Evolutionary conservation across 805 yeast genomes (phyloP), one percentile per base, ranked within the genome.

Genomic region (Candida xiaguanensis): DNA sequence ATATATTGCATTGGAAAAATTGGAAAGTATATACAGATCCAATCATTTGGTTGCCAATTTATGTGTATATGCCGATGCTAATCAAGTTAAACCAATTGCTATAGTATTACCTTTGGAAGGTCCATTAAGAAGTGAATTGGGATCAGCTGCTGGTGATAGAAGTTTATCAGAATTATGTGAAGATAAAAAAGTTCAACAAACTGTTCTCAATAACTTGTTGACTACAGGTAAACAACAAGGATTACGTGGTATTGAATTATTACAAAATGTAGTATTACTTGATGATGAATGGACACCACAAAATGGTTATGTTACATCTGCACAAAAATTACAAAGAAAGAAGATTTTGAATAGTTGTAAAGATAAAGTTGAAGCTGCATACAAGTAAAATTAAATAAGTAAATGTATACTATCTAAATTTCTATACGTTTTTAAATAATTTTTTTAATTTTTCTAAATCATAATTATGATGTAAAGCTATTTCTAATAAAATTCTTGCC

Each of bases 281-380:
- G 90, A 86, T 48, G 91, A 80, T 38, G 99, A 93, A 70, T 93
- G 99, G 98, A 93, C 98, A 29, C 98, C 99, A 31, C 93, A 88
- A 64, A 86, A 80, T 58, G 98, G 96, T 0, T 87, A 70, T 49
- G 95, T 91, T 41, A 89, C 98, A 12, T 81, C 95, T 43, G 99
- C 99, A 18, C 97, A 90, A 67, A 93, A 93, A 68, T 75, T 93
- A 55, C 96, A 91, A 72, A 84, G 99, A 73, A 85, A 77, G 73
- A 85, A 85, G 72, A 93, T 93, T 56, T 67, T 87, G 51, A 77
- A 72, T 23, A 77, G 81, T 44, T 85, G 82, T 58, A 63, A 81
- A 62, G 73, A 73, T 26, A 76, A 73, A 35, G 85, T 93, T 52
- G 85, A 85, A 45, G 69, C 67, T 43, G 75, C 87, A 25, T 90